Evolutionary conservation across 345 rosid genomes (phyloP), one percentile per base, ranked within the genome.

Genomic region (Ceriops tagal): DNA sequence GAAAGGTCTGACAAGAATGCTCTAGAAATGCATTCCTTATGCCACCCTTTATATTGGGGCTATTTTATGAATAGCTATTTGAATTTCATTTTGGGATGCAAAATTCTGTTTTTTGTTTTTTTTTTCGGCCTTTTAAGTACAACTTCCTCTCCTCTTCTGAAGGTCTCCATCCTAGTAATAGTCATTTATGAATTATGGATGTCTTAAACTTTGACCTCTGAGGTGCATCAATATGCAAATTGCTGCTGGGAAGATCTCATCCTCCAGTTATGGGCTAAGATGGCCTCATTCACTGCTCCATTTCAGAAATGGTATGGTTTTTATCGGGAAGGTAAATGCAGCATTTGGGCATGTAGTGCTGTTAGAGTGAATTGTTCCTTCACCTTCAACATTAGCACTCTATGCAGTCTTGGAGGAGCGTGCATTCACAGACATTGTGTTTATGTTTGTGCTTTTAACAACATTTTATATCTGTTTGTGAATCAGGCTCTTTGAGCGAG

Each of bases 211-310:
- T 79, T 82, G 79, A 92, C 86, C 72, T 81, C 75, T 72, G 97
- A 80, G 83, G 86, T 85, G 83, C 85, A 80, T 88, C 96, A 82
- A 84, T 88, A 80, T 84, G 89, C 89, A 86, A 92, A 87, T 78
- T 89, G 90, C 97, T 85, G 92, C 93, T 83, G 89, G 86, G 96
- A 95, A 92, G 96, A 86, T 83, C 86, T 87, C 90, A 61, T 79
- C 90, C 89, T 79, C 90, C 88, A 78, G 85, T 85, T 89, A 84
- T 77, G 87, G 90, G 87, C 92, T 87, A 83, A 88, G 92, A 88
- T 91, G 92, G 86, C 89, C 96, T 79, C 82, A 84, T 75, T 82
- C 93, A 80, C 84, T 89, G 86, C 96, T 85, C 82, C 82, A 81
- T 88, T 85, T 88, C 88, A 75, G 85, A 83, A 86, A 78, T 87